phyloP scores from a whole-genome alignment of 2,329 filamentous ascomycete genomes.

The Ophiostoma pallidulum region DNA sequence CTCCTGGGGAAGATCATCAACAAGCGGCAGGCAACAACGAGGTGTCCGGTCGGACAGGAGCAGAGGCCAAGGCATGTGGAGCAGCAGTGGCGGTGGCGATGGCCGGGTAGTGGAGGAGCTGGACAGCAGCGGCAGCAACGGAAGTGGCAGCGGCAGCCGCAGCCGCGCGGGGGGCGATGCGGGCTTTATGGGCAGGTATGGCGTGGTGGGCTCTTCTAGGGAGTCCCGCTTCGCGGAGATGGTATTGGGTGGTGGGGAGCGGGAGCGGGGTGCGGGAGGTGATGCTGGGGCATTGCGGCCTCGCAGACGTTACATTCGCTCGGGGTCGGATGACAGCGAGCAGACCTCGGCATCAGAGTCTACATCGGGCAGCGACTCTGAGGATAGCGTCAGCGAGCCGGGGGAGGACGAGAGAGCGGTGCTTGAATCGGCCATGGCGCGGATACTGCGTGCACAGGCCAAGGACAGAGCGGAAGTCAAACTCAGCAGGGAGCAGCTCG shows the following conservation, averaged over 20 bases:
- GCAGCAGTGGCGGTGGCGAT: slow-evolving; percentile 17
- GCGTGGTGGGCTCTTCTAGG: slow-evolving; percentile 36
- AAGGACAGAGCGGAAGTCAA: slow-evolving; percentile 71
- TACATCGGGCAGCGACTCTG: slow-evolving; percentile 33
- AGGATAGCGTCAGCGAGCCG: slow-evolving; percentile 31
- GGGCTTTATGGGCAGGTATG: slow-evolving; percentile 1
- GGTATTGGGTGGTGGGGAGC: slow-evolving; percentile 28
- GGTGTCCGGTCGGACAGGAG: slow-evolving; percentile 30
- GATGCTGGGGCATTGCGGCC: slow-evolving; percentile 14
- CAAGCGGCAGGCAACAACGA: slow-evolving; percentile 41
- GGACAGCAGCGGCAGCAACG: slow-evolving; percentile 44
- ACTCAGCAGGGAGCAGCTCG: slow-evolving; percentile 69
- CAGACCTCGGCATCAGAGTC: slow-evolving; percentile 23
- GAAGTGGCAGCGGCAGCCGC: slow-evolving; percentile 42
- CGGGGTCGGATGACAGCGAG: slow-evolving; percentile 22
- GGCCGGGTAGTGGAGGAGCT: slow-evolving; percentile 57
- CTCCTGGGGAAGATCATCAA: slow-evolving; percentile 99
- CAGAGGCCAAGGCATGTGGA: slow-evolving; percentile 25
- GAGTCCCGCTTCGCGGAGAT: slow-evolving; percentile 24
- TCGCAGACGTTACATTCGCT: slow-evolving; percentile 30
- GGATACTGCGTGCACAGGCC: slow-evolving; percentile 68
- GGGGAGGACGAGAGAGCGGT: slow-evolving; percentile 55
- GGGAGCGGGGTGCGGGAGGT: slow-evolving; percentile 33
- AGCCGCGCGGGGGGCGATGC: slow-evolving; percentile 41
- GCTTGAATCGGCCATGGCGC: slow-evolving; percentile 67